phyloP scores from a whole-genome alignment of 306 rosid genomes.

The Casuarina glauca region DNA sequence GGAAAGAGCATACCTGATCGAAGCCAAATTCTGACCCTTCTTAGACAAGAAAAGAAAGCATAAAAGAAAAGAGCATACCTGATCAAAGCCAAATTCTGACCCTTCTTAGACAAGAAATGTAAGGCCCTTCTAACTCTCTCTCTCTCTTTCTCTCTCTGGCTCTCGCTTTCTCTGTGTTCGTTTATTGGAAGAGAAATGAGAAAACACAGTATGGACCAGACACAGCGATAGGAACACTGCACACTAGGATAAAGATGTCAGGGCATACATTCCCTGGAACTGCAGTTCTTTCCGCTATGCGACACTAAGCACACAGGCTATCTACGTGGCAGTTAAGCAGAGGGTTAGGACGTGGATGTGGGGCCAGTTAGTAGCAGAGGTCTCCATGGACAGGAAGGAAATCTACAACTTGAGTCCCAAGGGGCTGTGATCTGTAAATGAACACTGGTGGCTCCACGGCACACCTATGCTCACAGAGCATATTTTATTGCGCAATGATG shows the following conservation, averaged over 20 bases:
- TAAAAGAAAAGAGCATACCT: constrained; percentile 31
- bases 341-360: constrained; percentile 9
- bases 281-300: constrained; percentile 13
- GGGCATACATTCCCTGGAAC: constrained; percentile 30
- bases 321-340: constrained; percentile 39
- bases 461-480: neutral
- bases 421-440: constrained; percentile 29
- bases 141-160: constrained; percentile 3
- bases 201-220: constrained; percentile 24
- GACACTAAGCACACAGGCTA: constrained; percentile 14
- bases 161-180: neutral
- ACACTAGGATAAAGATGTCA: neutral
- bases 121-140: neutral
- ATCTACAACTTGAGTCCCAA: constrained; percentile 24
- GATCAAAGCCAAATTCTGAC: constrained; percentile 3
- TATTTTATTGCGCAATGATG: constrained; percentile 24
- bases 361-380: constrained; percentile 20
- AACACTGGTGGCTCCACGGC: constrained; percentile 29
- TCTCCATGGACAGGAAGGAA: neutral
- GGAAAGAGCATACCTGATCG: constrained; percentile 20
- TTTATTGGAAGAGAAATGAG: constrained; percentile 19
- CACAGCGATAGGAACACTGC: constrained; percentile 32
- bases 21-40: constrained; percentile 1
- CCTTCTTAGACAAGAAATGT: constrained; percentile 9
- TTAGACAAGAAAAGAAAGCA: constrained; percentile 14